phyloP scores from a whole-genome alignment of 2,329 filamentous ascomycete genomes.

The Calonectria pseudoturangicola region DNA sequence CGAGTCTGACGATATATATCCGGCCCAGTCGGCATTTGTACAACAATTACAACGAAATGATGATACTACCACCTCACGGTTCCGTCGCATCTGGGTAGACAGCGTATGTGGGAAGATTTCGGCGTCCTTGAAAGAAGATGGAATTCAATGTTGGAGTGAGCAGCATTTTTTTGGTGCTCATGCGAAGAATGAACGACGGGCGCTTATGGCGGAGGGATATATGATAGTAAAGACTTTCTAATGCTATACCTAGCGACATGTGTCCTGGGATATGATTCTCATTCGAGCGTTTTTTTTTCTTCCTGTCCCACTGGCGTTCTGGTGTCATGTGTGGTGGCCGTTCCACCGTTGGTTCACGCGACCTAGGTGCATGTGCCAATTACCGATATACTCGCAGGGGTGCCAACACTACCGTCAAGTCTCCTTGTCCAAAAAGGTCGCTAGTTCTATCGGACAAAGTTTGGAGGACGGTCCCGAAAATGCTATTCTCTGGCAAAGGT shows the following conservation, averaged over 20 bases:
- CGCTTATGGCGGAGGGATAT: constrained; percentile 40
- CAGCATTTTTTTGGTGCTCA: constrained; percentile 35
- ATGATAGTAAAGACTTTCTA: constrained; percentile 54
- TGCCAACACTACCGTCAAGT: not conserved
- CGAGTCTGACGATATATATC: constrained; percentile 41
- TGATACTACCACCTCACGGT: constrained; percentile 54
- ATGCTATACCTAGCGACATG: constrained; percentile 50
- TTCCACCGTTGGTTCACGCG: not conserved
- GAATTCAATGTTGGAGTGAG: constrained; percentile 24
- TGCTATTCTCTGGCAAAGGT: not conserved
- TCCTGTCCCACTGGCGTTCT: not conserved
- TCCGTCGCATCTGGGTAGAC: constrained; percentile 54
- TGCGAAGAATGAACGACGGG: constrained; percentile 32
- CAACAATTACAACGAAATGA: constrained; percentile 57
- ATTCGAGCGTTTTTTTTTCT: constrained; percentile 4
- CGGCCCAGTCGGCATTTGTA: constrained; percentile 54
- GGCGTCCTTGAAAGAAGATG: constrained; percentile 47
- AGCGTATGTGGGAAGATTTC: constrained; percentile 50
- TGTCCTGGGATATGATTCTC: constrained; percentile 53
- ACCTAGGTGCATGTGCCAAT: constrained; percentile 8
- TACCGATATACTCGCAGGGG: not conserved
- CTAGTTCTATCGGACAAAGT: not conserved
- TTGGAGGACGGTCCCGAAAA: not conserved
- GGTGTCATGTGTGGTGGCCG: constrained; percentile 3
- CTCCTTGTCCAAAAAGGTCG: not conserved